Evolutionary conservation across 2,329 filamentous ascomycete species (phyloP), one percentile per base, ranked within the genome.

Genomic region (Clonostachys sp.): DNA sequence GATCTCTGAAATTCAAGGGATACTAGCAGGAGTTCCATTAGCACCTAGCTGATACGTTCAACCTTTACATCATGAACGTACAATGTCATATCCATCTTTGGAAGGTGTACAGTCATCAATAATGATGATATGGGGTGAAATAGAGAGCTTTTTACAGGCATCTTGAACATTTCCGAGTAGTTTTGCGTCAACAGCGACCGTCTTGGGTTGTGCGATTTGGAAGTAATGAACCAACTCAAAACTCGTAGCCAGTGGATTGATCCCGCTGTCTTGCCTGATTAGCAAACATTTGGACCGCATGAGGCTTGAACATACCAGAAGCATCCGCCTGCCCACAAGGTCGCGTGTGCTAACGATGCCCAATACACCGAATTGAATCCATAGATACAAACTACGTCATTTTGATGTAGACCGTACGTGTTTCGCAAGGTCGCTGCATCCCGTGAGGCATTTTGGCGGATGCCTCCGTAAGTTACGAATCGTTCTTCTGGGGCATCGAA

Each of bases 171-270:
- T 55, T 8, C 41, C 14, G 4, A 54, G 14, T 12, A 56, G 45
- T 6, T 35, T 45, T 2, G 20, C 34, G 16, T 59, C 57, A 2
- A 51, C 51, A 0, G 50, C 54, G 8, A 58, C 44, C 5, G 56
- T 42, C 17, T 47, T 56, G 1, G 57, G 56, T 7, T 45, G 38
- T 2, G 55, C 54, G 4, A 58, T 42, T 17, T 45, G 43, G 18
- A 57, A 48, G 43, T 59, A 56, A 39, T 58, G 56, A 3, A 50
- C 47, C 3, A 59, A 47, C 44, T 59, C 56, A 30, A 55, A 53
- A 16, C 48, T 51, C 36, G 56, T 54, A 9, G 57, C 54, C 33
- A 57, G 42, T 1, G 54, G 54, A 39, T 60, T 57, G 41, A 57
- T 51, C 4, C 54, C 55, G 43, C 54, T 57, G 36, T n/a, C 13